Percentiles rank a stretch among this genome's conserved stretches.
These are phyloP conservation scores for Hypoxylon lienhwacheense DNA, from an alignment of 495 filamentous ascomycete species.

Conservation along the genomic window DNA sequence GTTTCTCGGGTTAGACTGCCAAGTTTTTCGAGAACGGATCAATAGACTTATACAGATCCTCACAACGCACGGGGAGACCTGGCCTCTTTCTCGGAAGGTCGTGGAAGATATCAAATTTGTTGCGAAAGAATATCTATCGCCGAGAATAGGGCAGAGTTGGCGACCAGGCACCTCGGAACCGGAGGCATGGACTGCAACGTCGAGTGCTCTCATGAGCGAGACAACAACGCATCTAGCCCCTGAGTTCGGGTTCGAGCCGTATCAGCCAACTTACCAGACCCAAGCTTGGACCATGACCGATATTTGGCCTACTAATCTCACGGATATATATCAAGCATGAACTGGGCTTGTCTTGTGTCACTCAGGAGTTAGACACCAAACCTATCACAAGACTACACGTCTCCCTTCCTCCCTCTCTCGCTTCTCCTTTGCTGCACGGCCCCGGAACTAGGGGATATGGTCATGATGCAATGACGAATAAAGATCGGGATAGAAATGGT, in stretches of 20 bases:
- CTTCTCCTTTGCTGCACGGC: conserved; percentile 11
- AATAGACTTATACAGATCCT: conserved; percentile 68
- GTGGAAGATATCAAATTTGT: conserved; percentile 62
- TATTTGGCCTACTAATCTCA: conserved; percentile 25
- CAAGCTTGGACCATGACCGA: conserved; percentile 24
- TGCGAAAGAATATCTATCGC: conserved; percentile 48
- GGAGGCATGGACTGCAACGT: conserved; percentile 24
- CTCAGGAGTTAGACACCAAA: conserved; percentile 1
- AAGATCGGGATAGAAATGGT: conserved; percentile 5
- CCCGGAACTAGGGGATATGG: conserved; percentile 14
- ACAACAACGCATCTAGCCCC: conserved; percentile 9
- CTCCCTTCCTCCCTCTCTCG: not conserved
- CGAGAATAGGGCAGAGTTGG: conserved; percentile 21
- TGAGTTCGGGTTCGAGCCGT: conserved; percentile 23
- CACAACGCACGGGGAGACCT: conserved; percentile 62
- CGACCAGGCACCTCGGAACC: conserved; percentile 19
- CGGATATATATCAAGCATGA: conserved; percentile 31
- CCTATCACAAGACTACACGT: conserved; percentile 3
- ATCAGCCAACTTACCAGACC: conserved; percentile 26
- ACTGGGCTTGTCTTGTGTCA: no score
- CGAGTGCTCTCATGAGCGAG: conserved; percentile 19
- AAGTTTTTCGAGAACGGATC: conserved; percentile 63
- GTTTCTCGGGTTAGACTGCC: conserved; percentile 59
- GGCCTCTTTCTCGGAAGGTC: conserved; percentile 64
- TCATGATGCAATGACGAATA: conserved; percentile 9